Evolutionary conservation across 257 asterid genomes (phyloP).

Genomic region (Penstemon barbatus): DNA sequence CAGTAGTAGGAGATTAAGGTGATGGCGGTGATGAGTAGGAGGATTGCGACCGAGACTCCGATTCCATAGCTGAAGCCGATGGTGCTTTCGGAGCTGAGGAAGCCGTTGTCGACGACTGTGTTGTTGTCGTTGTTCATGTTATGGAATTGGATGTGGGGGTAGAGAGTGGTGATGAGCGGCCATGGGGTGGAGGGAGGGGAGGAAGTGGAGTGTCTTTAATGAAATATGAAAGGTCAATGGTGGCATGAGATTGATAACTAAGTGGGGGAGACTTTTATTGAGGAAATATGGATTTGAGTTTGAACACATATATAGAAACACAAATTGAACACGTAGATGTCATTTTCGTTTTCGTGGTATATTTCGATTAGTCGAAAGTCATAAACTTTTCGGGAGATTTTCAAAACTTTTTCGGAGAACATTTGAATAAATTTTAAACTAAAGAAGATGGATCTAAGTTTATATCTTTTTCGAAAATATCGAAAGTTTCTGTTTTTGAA

Average conservation of each 20-base stretch:
- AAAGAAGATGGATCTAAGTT: too few relatives aligned
- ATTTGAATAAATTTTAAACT: too few relatives aligned
- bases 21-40: background rate
- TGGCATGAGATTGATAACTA: slow-evolving; percentile 18
- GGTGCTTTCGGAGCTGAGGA: slow-evolving; percentile 48
- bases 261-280: slow-evolving; percentile 33
- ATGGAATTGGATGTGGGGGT: slow-evolving; percentile 1
- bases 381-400: too few relatives aligned
- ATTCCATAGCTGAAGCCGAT: slow-evolving; percentile 88
- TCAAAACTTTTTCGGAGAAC: too few relatives aligned
- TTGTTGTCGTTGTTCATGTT: slow-evolving; percentile 44
- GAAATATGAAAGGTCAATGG: slow-evolving; percentile 35
- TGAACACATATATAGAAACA: background rate
- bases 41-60: slow-evolving; percentile 69
- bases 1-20: slow-evolving; percentile 71
- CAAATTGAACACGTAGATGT: too few relatives aligned
- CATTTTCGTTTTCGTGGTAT: too few relatives aligned
- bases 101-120: slow-evolving; percentile 48
- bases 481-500: too few relatives aligned
- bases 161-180: slow-evolving; percentile 29
- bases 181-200: slow-evolving; percentile 30
- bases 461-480: too few relatives aligned
- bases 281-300: slow-evolving; percentile 39
- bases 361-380: too few relatives aligned
- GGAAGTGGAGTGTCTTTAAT: slow-evolving; percentile 22